A percentile compares a stretch with the other conserved stretches of the same genome.
phyloP scores from a whole-genome alignment of 1,284 basidiomycete genomes.

The Mycosarcoma maydis region DNA sequence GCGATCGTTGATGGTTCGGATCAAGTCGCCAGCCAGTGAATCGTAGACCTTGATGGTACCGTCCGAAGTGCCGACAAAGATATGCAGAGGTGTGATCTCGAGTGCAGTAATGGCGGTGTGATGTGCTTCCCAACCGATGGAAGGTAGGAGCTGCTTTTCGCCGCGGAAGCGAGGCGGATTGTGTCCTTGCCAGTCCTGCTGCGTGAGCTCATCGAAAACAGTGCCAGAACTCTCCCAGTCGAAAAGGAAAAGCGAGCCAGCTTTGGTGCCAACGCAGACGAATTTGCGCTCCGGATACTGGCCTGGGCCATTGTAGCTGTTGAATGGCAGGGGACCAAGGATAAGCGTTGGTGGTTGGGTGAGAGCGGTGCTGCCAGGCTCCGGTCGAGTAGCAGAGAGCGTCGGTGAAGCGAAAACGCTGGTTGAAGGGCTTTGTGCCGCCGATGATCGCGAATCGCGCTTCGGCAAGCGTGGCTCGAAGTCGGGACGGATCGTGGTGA shows the following conservation, averaged over 20 bases:
- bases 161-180: constrained; percentile 73
- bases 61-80: constrained; percentile 67
- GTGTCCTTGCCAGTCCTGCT: constrained; percentile 49
- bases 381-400: constrained; percentile 19
- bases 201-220: constrained; percentile 25
- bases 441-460: constrained; percentile 26
- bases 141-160: constrained; percentile 73
- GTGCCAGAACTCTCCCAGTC: constrained; percentile 54
- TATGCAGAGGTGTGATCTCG: constrained; percentile 47
- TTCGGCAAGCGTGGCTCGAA: constrained; percentile 54
- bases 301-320: constrained; percentile 18
- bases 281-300: constrained; percentile 58
- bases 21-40: constrained; percentile 71
- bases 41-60: constrained; percentile 77
- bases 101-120: constrained; percentile 56
- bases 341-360: constrained; percentile 16
- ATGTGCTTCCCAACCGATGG: constrained; percentile 51
- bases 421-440: constrained; percentile 22
- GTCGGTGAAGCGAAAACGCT: constrained; percentile 34
- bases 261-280: constrained; percentile 58
- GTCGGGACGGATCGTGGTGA: constrained; percentile 54
- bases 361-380: neutral
- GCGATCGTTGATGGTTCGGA: constrained; percentile 64
- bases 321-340: constrained; percentile 34
- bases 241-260: constrained; percentile 57